Evolutionary conservation across 2,329 filamentous ascomycete genomes (phyloP).

Genomic region (Sporothrix variecibatus): DNA sequence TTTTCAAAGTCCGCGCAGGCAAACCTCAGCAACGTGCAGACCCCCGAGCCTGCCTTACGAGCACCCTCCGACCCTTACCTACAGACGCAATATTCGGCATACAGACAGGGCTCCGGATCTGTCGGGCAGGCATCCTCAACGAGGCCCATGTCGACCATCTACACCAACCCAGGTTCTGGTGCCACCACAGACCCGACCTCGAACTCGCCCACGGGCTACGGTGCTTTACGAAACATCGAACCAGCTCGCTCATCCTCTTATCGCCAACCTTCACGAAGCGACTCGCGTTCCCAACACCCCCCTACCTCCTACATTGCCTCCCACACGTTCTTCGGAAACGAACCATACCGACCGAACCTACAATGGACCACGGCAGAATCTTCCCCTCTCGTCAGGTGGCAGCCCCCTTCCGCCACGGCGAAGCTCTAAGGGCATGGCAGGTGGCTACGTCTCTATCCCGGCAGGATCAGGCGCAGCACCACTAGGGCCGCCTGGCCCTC

Average conservation of each 20-base stretch:
- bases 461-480: constrained; percentile 32
- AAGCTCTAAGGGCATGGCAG: constrained; percentile 71
- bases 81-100: constrained; percentile 28
- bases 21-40: constrained; percentile 34
- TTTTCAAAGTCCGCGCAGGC: constrained; percentile 36
- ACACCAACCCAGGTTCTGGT: constrained; percentile 34
- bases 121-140: constrained; percentile 30
- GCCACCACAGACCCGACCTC: constrained; percentile 39
- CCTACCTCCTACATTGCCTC: constrained; percentile 56
- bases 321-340: constrained; percentile 65
- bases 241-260: constrained; percentile 59
- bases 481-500: constrained; percentile 32
- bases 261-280: constrained; percentile 54
- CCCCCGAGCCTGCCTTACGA: constrained; percentile 23
- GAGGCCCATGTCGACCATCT: constrained; percentile 40
- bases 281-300: constrained; percentile 61
- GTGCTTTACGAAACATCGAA: constrained; percentile 53
- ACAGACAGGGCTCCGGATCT: constrained; percentile 25
- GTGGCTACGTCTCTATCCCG: constrained; percentile 52
- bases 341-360: constrained; percentile 45
- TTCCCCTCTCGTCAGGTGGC: constrained; percentile 52
- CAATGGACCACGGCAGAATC: constrained; percentile 49
- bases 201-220: constrained; percentile 26
- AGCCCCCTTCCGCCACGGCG: constrained; percentile 71
- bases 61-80: constrained; percentile 25